Evolutionary conservation across 2,329 filamentous ascomycete genomes (phyloP), one percentile per base, ranked within the genome.

Genomic region (Chaetomiaceae sp.): DNA sequence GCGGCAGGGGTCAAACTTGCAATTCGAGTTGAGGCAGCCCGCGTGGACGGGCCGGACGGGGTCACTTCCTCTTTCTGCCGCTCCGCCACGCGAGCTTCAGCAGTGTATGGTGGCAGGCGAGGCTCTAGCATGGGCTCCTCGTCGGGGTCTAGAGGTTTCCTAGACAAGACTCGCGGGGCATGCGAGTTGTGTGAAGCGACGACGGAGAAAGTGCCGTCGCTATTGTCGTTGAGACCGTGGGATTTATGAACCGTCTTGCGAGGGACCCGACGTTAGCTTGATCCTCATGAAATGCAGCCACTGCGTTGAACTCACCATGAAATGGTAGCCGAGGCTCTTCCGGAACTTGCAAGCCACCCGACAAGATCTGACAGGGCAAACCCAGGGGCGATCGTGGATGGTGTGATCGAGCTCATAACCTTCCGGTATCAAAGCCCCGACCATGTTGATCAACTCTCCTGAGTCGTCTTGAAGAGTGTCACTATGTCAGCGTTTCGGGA

Each of bases 181-280:
- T 19, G 21, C 3, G 19, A 14, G 10, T 10, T 7, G 6, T 48
- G 33, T 6, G 45, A 40, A n/a, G 51, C 44, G 10, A 58, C 48
- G 14, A 55, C 14, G 4, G 58, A 59, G 7, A 58, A 51, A 2
- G 58, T 60, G 3, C 56, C 58, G 25, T 60, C 56, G n/a, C 42
- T n/a, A 23, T 60, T 58, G 23, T 58, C 56, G 48, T 58, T 58
- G 10, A 57, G 34, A 4, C 17, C 19, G 13, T 25, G 23, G 1
- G 31, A 21, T 31, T n/a, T n/a, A 20, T 57, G 55, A 4, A n/a
- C n/a, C n/a, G 13, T 10, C 4, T n/a, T 34, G 41, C 53, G 14
- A n/a, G 3, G 16, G 8, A n/a, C 5, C 7, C 10, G 9, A 13
- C 25, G 20, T 45, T 27, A 50, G 48, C 16, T 30, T 21, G 4